Conservation (phyloP, 2,329 filamentous ascomycete genomes). For the Aureobasidium uvarum region DNA sequence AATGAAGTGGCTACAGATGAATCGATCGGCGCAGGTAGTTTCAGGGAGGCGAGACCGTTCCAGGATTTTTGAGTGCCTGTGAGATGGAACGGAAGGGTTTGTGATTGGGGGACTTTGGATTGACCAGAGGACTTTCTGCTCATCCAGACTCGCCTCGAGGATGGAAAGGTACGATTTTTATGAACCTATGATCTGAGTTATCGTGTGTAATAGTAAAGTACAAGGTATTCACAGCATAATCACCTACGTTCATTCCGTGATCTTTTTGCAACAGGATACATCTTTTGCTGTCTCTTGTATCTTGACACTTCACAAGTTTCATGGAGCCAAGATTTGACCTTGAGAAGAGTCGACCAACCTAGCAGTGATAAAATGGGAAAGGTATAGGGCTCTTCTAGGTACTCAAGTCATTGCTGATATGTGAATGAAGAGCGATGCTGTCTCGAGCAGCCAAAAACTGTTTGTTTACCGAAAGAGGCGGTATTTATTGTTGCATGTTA, state of each 20-base stretch:
- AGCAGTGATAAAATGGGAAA: too few relatives aligned
- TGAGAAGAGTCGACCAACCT: too few relatives aligned
- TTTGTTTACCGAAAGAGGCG: too few relatives aligned
- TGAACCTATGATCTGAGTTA: not conserved
- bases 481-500: too few relatives aligned
- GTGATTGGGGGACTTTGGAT: not conserved
- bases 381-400: too few relatives aligned
- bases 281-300: too few relatives aligned
- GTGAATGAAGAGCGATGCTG: too few relatives aligned
- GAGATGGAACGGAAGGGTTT: not conserved
- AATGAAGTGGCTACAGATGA: not conserved
- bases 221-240: not conserved
- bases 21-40: not conserved
- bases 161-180: not conserved
- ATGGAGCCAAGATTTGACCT: too few relatives aligned
- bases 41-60: constrained; percentile 1
- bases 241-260: not conserved
- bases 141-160: not conserved
- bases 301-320: too few relatives aligned
- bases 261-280: too few relatives aligned
- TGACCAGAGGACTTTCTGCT: not conserved
- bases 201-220: not conserved
- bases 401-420: too few relatives aligned
- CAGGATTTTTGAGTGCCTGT: constrained; percentile 18
- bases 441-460: too few relatives aligned